Base-by-base conservation (phyloP, 768 basidiomycete species). In the Trametes elegans region DNA sequence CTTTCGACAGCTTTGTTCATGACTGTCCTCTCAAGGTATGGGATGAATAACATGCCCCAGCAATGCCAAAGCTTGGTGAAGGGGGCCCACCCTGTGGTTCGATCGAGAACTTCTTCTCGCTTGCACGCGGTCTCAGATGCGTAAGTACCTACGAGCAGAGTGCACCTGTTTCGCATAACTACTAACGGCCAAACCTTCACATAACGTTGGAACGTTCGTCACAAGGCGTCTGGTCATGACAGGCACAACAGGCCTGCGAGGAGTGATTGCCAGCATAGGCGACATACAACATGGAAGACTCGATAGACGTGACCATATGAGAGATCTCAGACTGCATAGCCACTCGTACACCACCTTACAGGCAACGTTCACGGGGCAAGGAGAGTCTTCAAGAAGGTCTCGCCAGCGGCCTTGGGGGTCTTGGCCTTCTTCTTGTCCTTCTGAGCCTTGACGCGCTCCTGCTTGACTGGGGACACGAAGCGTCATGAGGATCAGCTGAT, bases 351-450 rank as follows among this genome's bases (percentile, higher is more conserved):
- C 39, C 42, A 7, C 31, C 29, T 13, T 35, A 16, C 28, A 44
- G 8, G 34, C 9, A 21, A 9, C 52, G 43, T 55, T 89, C 77
- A 97, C 70, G 92, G 87, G 71, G 94, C 88, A 64, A 90, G 85
- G 68, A 98, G 82, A 60, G 79, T 90, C 55, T 78, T 77, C 70
- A 93, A 78, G 91, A 96, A 96, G 43, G 82, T 79, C 74, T 91
- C 84, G 69, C 88, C 85, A 57, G 93, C 85, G 56, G 84, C 75
- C 57, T 73, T 73, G 51, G 76, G 74, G 59, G 76, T 73, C 73
- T 86, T 86, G 69, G 80, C 71, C 77, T 86, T 85, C 80, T 79
- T 82, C 70, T 75, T 69, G 59, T 68, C 75, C 71, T 83, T 82
- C 74, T 79, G 78, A 70, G 52, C 73, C 66, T 85, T 84, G 64